Base-by-base conservation (phyloP, 169 alveolate genomes). In the Babesia sp. region DNA sequence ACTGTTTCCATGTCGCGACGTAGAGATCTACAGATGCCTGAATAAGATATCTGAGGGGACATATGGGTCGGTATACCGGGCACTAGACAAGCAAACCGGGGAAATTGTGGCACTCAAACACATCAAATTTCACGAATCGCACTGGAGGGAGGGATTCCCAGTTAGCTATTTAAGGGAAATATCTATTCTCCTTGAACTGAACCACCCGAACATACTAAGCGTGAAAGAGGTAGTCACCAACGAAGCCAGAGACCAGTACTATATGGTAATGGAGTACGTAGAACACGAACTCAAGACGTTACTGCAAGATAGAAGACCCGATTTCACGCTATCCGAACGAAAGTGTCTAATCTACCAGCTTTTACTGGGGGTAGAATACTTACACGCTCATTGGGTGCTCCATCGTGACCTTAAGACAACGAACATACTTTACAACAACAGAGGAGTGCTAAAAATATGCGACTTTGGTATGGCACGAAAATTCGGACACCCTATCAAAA, bases 41-140 rank as follows among this genome's bases (percentile, higher is more conserved):
- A 95, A 94, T 55, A 93, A 93, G 78, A 92, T 97, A 66, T 98
- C 98, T 45, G 96, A 92, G 73, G 99, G 99, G 12, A 95, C 98
- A 1, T 96, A 95, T 82, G 99, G 99, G 37, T 92, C 96, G 36
- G 99, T 96, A 7, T 96, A 93, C 78, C 92, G 94, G 71, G 98
- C 98, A 16, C 91, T 85, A 74, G 98, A 95, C 68, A 89, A 74
- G 48, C 69, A 84, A 42, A 93, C 97, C 36, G 95, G 95, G 28
- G 94, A 90, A 79, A 76, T 90, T 26, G 98, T 95, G 41, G 99
- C 99, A 24, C 71, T 96, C 45, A 96, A 97, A 91, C 95, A 95
- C 51, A 93, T 97, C 24, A 93, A 92, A 73, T 44, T 56, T 60
- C 93, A 91, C 74, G 88, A 83, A n/a, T 90, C 95, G 55, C 95